Conservation (phyloP, 768 basidiomycete species). For the Trametes cinnabarina region DNA sequence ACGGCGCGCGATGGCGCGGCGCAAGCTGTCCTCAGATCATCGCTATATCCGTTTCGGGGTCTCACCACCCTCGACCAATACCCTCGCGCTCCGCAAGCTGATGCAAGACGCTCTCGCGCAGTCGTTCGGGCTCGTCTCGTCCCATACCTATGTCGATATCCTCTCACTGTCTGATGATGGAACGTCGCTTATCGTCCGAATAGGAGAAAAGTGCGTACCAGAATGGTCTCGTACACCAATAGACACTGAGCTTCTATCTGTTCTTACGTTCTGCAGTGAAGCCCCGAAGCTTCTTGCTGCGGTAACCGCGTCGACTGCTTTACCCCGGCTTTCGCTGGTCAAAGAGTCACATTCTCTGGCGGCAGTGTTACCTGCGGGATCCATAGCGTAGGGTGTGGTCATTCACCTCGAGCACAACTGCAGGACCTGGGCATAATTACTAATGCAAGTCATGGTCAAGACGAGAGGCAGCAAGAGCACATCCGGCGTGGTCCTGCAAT, state of each 20-base stretch:
- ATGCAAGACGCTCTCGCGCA: conserved; percentile 55
- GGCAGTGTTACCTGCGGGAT: conserved; percentile 23
- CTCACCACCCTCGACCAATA: conserved; percentile 39
- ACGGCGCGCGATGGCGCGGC: background rate
- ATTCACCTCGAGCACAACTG: too few species aligned
- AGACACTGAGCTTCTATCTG: background rate
- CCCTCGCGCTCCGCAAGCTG: conserved; percentile 48
- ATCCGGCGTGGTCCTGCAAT: too few species aligned
- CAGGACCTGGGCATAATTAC: too few species aligned
- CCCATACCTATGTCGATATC: conserved; percentile 56
- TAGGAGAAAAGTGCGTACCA: conserved; percentile 37
- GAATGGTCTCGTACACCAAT: background rate
- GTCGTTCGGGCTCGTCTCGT: conserved; percentile 52
- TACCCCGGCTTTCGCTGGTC: conserved; percentile 25
- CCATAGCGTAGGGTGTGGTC: background rate
- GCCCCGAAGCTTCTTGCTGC: conserved; percentile 32
- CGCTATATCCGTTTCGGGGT: conserved; percentile 51
- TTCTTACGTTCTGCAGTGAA: conserved; percentile 20
- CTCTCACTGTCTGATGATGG: conserved; percentile 50
- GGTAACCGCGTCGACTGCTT: conserved; percentile 22
- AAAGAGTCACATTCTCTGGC: conserved; percentile 33
- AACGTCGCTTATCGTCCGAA: conserved; percentile 40
- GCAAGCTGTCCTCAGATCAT: conserved; percentile 21
- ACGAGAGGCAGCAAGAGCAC: too few species aligned
- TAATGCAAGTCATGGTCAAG: too few species aligned